These are phyloP conservation scores for Coprinopsis cinerea DNA, from an alignment of 768 basidiomycete genomes.

Conservation along the genomic window DNA sequence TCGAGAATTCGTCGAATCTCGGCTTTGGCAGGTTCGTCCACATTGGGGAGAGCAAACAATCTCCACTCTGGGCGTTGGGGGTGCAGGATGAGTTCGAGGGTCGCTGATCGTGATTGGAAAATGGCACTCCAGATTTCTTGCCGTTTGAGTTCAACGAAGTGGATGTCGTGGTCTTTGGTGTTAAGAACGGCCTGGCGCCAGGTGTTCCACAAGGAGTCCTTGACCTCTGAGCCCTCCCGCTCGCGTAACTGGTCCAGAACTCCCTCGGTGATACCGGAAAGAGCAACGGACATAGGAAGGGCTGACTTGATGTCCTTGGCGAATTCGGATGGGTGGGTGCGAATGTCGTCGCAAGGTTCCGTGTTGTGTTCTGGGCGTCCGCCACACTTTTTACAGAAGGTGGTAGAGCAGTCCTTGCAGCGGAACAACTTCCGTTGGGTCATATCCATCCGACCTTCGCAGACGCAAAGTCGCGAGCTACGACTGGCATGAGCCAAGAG, in stretches of 20 bases:
- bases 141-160: constrained; percentile 80
- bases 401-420: constrained; percentile 72
- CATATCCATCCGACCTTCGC: constrained; percentile 82
- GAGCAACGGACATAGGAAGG: constrained; percentile 79
- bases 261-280: constrained; percentile 43
- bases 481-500: constrained; percentile 60
- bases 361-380: constrained; percentile 88
- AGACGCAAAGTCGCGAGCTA: constrained; percentile 80
- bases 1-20: constrained; percentile 64
- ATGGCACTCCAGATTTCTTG: constrained; percentile 83
- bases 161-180: constrained; percentile 57
- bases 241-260: constrained; percentile 48
- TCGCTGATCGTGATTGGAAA: constrained; percentile 67
- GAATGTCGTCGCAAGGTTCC: constrained; percentile 49
- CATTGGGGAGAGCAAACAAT: constrained; percentile 66
- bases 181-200: constrained; percentile 68
- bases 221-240: constrained; percentile 34
- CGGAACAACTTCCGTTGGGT: constrained; percentile 58
- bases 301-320: constrained; percentile 70
- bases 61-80: constrained; percentile 82
- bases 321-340: constrained; percentile 71
- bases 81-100: constrained; percentile 72
- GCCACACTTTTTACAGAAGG: constrained; percentile 81
- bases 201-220: constrained; percentile 52
- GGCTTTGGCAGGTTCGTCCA: constrained; percentile 67